Evolutionary conservation across 1,284 basidiomycete genomes (phyloP).

Genomic region (Ceratobasidium sp.): DNA sequence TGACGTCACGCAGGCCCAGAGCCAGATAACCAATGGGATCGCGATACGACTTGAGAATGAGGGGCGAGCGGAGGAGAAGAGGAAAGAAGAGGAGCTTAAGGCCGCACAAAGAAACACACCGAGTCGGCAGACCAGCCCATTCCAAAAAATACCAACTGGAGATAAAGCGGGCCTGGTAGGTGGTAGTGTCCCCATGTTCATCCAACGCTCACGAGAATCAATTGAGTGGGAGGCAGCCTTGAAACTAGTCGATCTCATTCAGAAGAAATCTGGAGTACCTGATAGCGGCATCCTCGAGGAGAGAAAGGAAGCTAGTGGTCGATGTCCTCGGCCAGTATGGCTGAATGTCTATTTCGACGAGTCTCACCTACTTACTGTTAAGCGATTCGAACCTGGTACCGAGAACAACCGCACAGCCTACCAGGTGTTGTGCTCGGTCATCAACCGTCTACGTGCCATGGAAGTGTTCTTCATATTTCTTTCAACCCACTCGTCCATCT

Average conservation of each 20-base stretch:
- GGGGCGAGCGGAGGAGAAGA: no score
- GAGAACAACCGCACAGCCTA: neutral
- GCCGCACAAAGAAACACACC: no score
- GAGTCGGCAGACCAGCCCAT: no score
- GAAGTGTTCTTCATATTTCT: neutral
- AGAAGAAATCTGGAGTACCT: neutral
- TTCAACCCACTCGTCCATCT: neutral
- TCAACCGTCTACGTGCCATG: neutral
- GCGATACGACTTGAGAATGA: no score
- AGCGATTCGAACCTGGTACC: neutral
- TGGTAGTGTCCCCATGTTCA: no score
- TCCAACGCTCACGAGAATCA: neutral
- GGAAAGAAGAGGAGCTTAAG: no score
- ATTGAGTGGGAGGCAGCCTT: neutral
- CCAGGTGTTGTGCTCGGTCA: neutral
- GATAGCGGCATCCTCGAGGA: neutral
- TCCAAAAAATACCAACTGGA: no score
- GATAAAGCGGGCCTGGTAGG: no score
- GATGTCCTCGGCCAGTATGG: neutral
- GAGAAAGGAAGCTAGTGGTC: neutral
- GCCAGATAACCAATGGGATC: no score
- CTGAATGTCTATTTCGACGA: neutral
- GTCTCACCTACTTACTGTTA: neutral
- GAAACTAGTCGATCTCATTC: neutral
- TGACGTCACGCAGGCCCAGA: no score